Percentiles rank a stretch among this genome's conserved stretches.
Conservation (phyloP, 2,329 filamentous ascomycete species). For the Colletotrichum endophyticum region DNA sequence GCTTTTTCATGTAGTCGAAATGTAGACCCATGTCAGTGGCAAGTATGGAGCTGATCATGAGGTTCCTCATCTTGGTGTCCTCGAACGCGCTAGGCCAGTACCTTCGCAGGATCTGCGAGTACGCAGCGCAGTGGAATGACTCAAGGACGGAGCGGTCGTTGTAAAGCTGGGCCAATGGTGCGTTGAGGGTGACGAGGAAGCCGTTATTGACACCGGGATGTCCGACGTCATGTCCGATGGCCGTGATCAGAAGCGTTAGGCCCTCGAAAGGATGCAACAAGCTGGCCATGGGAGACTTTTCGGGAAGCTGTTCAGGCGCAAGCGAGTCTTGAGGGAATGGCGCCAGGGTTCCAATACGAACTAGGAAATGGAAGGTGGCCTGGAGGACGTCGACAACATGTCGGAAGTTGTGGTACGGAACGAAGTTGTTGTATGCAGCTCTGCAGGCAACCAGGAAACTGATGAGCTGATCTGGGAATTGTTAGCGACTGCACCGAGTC, state of each 20-base stretch:
- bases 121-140: conserved; percentile 96
- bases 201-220: conserved; percentile 98
- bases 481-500: conserved; percentile 40
- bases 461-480: conserved; percentile 72
- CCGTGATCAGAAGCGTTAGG: conserved; percentile 86
- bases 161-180: conserved; percentile 91
- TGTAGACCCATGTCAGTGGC: conserved; percentile 98
- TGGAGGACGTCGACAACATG: conserved; percentile 97
- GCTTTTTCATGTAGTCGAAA: conserved; percentile 93
- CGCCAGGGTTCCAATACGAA: conserved; percentile 78
- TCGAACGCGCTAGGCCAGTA: conserved; percentile 88
- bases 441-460: conserved; percentile 88
- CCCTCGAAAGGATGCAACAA: conserved; percentile 88
- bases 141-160: conserved; percentile 97
- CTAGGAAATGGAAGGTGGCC: conserved; percentile 87
- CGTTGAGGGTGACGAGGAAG: conserved; percentile 89
- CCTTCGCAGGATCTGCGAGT: conserved; percentile 90
- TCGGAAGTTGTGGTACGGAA: conserved; percentile 97
- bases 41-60: conserved; percentile 97
- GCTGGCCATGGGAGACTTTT: conserved; percentile 71
- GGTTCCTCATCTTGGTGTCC: conserved; percentile 78
- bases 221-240: conserved; percentile 97
- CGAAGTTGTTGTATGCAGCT: conserved; percentile 94
- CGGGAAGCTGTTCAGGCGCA: conserved; percentile 27
- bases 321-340: conserved; percentile 56